These are phyloP conservation scores for Medakamo hakoo DNA, from an alignment of 139 green algal species.

Conservation along the genomic window DNA sequence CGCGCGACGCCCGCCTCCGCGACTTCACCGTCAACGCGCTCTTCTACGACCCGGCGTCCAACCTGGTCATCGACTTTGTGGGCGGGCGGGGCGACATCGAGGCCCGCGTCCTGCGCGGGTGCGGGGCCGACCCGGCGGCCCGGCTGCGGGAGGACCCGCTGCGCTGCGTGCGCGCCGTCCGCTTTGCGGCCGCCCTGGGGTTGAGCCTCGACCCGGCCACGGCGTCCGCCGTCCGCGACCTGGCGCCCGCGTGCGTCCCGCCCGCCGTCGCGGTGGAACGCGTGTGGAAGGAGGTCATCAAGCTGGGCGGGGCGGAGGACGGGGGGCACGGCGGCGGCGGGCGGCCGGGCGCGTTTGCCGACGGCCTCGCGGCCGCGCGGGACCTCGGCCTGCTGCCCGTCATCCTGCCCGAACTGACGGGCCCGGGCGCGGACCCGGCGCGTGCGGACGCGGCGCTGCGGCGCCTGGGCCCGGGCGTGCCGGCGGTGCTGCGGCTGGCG, in stretches of 20 bases:
- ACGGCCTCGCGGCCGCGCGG: background rate
- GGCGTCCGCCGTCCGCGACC: background rate
- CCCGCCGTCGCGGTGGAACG: background rate
- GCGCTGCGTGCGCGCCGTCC: background rate
- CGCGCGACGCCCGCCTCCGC: background rate
- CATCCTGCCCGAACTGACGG: background rate
- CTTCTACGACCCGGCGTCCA: background rate
- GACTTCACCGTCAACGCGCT: background rate
- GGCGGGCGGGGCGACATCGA: background rate
- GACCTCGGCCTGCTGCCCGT: background rate
- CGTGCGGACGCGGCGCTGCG: background rate
- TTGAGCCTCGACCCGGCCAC: background rate
- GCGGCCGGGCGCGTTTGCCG: background rate
- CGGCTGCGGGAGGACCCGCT: background rate
- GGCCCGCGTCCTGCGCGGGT: background rate
- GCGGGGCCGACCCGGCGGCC: background rate
- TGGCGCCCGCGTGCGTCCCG: background rate
- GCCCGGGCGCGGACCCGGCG: no score
- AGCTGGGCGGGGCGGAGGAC: background rate
- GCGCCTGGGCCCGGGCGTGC: background rate
- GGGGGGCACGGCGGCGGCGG: background rate
- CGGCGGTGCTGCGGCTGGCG: background rate
- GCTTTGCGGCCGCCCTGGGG: background rate
- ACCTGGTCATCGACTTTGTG: background rate
- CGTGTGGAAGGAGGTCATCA: background rate